A percentile compares a stretch with the other conserved stretches of the same genome.
These are phyloP conservation scores for Salix brachista DNA, from an alignment of 345 rosid species.

Conservation along the genomic window DNA sequence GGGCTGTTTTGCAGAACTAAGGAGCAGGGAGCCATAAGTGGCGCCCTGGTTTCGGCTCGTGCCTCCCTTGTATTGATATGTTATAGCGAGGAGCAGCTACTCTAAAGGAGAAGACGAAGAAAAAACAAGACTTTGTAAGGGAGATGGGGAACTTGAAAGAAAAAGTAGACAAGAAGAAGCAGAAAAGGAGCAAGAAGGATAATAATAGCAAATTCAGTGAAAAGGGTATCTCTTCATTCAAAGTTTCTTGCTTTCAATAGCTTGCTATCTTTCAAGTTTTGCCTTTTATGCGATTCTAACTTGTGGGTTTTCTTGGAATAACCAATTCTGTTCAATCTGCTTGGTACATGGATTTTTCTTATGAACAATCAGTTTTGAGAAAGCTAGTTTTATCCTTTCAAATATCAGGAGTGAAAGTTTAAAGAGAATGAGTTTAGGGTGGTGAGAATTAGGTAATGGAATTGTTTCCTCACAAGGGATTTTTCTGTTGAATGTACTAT, in stretches of 20 bases:
- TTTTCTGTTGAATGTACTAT: not conserved
- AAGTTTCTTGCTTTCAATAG: not conserved
- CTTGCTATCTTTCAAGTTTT: not conserved
- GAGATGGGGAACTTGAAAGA: slow-evolving; percentile 15
- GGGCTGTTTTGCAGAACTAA: not conserved
- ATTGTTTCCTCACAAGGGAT: not conserved
- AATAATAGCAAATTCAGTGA: not conserved
- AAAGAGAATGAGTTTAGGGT: not conserved
- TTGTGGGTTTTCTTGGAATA: not conserved
- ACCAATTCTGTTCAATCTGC: not conserved
- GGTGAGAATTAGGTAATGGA: not conserved
- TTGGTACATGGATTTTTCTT: not conserved
- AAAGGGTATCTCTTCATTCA: slow-evolving; percentile 3
- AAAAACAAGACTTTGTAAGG: not conserved
- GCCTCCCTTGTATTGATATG: not conserved
- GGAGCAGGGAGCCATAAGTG: not conserved
- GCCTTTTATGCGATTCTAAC: not conserved
- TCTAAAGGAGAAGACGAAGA: not conserved
- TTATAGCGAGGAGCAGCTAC: not conserved
- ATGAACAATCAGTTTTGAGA: not conserved
- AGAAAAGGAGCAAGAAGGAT: not conserved
- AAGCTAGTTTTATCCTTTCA: not conserved
- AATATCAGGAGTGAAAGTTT: not conserved
- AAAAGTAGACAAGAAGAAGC: not conserved
- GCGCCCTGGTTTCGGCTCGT: not conserved